Conservation (phyloP, 441 rosid species). For the Isatis lusitanica region DNA sequence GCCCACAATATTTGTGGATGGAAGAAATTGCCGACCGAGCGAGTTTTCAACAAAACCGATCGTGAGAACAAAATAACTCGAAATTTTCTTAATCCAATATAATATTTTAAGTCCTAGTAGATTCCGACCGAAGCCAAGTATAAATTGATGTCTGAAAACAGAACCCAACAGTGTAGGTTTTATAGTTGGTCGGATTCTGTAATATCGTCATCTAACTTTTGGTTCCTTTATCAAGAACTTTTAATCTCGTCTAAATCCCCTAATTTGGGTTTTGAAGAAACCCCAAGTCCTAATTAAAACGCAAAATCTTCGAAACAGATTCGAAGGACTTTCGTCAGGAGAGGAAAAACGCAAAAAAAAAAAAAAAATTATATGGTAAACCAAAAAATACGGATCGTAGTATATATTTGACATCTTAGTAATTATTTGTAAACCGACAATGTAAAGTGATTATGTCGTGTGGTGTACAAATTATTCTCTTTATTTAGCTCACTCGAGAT, state of each 20-base stretch:
- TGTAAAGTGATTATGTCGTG: neutral
- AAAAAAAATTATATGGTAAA: neutral
- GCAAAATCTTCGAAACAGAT: neutral
- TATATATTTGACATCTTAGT: neutral
- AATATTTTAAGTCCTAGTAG: too few relatives aligned
- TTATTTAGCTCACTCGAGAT: slow-evolving; percentile 8
- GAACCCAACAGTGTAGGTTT: neutral
- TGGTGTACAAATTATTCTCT: slow-evolving; percentile 12
- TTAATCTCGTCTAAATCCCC: neutral
- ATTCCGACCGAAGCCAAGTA: too few relatives aligned
- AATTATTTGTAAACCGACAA: neutral
- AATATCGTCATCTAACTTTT: neutral
- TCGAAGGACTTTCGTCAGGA: neutral
- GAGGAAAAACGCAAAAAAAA: neutral
- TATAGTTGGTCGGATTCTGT: neutral
- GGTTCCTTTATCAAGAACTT: neutral
- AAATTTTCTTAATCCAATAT: too few relatives aligned
- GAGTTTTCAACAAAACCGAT: too few relatives aligned
- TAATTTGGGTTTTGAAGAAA: neutral
- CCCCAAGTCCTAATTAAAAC: neutral
- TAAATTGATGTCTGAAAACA: too few relatives aligned
- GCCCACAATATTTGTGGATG: slow-evolving; percentile 8
- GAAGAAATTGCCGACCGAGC: too few relatives aligned
- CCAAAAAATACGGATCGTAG: slow-evolving; percentile 3
- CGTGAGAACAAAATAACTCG: too few relatives aligned